phyloP scores from a whole-genome alignment of 768 basidiomycete species.

The Rhodotorula toruloides region DNA sequence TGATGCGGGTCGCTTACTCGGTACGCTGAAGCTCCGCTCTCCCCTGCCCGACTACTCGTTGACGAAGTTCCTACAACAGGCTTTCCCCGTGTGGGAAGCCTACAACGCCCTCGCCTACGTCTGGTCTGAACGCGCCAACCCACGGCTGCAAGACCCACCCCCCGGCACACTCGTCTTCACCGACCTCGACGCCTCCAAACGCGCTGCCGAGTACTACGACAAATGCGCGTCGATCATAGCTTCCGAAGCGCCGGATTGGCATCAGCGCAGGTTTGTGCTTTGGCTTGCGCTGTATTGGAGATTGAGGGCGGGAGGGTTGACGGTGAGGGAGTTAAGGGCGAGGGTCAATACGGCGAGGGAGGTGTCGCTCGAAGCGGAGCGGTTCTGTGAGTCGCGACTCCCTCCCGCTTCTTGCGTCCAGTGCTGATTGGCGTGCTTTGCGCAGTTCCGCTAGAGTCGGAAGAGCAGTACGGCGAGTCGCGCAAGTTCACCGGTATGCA shows the following conservation, averaged over 20 bases:
- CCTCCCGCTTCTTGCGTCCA: too few relatives aligned
- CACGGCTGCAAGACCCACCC: neutral
- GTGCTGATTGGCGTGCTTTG: too few relatives aligned
- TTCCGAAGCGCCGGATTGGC: neutral
- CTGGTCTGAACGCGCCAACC: neutral
- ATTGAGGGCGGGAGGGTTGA: neutral
- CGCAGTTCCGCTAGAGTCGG: too few relatives aligned
- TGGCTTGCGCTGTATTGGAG: neutral
- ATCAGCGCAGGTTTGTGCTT: neutral
- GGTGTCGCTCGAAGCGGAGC: accelerated
- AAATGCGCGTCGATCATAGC: neutral
- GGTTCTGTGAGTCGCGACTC: neutral
- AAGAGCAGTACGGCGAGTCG: too few relatives aligned
- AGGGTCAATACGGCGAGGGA: neutral
- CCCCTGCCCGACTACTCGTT: neutral
- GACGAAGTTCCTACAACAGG: neutral
- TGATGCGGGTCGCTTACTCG: neutral
- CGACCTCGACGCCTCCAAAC: neutral
- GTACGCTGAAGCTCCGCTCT: neutral
- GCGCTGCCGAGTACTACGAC: constrained; percentile 6
- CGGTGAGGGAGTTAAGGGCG: neutral
- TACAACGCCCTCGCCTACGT: neutral
- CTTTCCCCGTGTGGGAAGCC: neutral
- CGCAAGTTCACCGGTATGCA: too few relatives aligned
- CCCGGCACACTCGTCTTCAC: neutral